A percentile compares a stretch with the other conserved stretches of the same genome.
These are phyloP conservation scores for Lobosporangium transversale DNA, from an alignment of 192 early-diverging fungal genomes.

Conservation along the genomic window DNA sequence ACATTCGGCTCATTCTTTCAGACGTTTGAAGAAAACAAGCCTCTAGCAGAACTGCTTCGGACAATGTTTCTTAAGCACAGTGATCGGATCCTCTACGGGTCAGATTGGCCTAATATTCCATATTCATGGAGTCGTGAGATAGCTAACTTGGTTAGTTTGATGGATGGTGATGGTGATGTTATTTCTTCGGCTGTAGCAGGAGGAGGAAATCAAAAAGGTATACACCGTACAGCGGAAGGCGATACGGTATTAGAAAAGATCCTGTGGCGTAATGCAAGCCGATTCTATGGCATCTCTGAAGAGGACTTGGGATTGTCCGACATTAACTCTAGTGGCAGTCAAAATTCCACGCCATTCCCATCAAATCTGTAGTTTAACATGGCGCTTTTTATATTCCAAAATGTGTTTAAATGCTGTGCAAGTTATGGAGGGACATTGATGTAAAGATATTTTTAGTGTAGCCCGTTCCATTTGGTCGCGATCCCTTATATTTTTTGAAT, in stretches of 20 bases:
- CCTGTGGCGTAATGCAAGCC: conserved; percentile 42
- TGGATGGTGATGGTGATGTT: conserved; percentile 24
- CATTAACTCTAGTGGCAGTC: neutral
- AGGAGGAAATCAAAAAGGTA: neutral
- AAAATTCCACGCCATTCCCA: no score
- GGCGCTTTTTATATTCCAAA: no score
- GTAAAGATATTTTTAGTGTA: no score
- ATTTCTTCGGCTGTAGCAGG: neutral
- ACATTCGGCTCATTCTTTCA: conserved; percentile 33
- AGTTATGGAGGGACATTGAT: no score
- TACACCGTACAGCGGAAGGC: conserved; percentile 2
- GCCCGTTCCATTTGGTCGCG: no score
- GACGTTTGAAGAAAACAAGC: conserved; percentile 22
- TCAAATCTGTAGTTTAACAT: conserved; percentile 16
- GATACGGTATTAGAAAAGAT: conserved; percentile 40
- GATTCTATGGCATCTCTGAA: conserved; percentile 44
- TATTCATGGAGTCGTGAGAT: conserved; percentile 54
- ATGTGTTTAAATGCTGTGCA: no score
- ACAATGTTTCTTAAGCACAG: conserved; percentile 36
- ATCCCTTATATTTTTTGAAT: no score
- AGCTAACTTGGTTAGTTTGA: conserved; percentile 34
- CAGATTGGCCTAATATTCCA: conserved; percentile 54
- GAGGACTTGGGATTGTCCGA: conserved; percentile 11
- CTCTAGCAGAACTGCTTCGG: conserved; percentile 10
- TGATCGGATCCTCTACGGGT: conserved; percentile 51